phyloP scores from a whole-genome alignment of 2,329 filamentous ascomycete species.

The Aspergillus tanneri region DNA sequence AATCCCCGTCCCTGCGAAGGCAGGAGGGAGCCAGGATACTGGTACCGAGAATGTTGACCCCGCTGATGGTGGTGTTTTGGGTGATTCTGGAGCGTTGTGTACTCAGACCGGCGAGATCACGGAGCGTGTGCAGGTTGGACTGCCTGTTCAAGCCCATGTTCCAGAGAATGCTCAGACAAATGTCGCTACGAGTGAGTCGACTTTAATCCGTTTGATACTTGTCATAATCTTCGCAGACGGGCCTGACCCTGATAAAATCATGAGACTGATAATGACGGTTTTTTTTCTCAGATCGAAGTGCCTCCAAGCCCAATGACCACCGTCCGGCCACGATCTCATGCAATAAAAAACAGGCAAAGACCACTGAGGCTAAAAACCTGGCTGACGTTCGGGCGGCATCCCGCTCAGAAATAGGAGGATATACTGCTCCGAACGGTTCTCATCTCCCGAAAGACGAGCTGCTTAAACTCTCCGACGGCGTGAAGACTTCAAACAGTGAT shows the following conservation, averaged over 20 bases:
- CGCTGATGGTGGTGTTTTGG: neutral
- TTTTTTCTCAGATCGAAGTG: too few species aligned
- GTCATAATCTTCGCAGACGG: too few species aligned
- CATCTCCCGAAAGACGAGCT: conserved; percentile 17
- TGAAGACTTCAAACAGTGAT: conserved; percentile 11
- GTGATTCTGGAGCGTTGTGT: too few species aligned
- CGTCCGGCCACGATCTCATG: neutral
- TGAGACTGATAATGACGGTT: neutral
- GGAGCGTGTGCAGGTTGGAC: too few species aligned
- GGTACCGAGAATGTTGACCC: neutral
- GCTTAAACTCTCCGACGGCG: conserved; percentile 17
- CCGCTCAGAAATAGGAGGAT: conserved; percentile 1
- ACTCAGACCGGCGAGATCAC: too few species aligned
- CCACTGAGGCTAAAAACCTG: neutral
- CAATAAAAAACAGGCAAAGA: neutral
- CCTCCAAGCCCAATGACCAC: neutral
- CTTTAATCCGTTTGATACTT: too few species aligned
- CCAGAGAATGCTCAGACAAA: too few species aligned
- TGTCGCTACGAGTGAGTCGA: too few species aligned
- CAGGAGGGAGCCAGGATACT: neutral
- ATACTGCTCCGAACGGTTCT: conserved; percentile 27
- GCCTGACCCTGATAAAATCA: too few species aligned
- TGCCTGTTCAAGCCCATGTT: too few species aligned
- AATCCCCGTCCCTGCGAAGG: neutral
- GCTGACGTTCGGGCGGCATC: neutral